Evolutionary conservation across 2,329 filamentous ascomycete species (phyloP).

Genomic region (Ophiosphaerella narmari): DNA sequence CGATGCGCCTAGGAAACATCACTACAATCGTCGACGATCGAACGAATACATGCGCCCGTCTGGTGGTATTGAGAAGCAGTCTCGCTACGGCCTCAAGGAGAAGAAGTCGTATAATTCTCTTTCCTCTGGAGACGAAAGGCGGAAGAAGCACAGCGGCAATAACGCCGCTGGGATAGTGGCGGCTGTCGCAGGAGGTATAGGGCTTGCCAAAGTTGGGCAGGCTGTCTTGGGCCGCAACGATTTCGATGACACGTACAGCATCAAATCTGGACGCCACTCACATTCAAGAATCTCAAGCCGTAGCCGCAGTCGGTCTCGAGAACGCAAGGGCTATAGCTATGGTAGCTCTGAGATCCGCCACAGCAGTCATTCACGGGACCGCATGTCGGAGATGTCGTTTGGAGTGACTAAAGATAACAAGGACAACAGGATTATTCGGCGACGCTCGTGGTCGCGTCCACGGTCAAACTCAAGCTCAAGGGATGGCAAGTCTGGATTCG

Average conservation of each 20-base stretch:
- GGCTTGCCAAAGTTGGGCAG: slow-evolving; percentile 57
- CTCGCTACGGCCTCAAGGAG: slow-evolving; percentile 53
- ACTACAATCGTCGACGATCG: slow-evolving; percentile 55
- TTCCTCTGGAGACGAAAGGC: slow-evolving; percentile 37
- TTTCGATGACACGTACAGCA: slow-evolving; percentile 65
- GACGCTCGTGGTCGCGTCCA: slow-evolving; percentile 42
- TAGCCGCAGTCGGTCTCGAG: slow-evolving; percentile 45
- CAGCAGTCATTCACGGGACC: slow-evolving; percentile 45
- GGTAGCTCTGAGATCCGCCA: slow-evolving; percentile 48
- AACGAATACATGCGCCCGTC: slow-evolving; percentile 48
- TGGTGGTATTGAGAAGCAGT: slow-evolving; percentile 64
- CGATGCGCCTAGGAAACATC: slow-evolving; percentile 65
- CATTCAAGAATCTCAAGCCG: slow-evolving; percentile 37
- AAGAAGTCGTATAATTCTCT: slow-evolving; percentile 38
- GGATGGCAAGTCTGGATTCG: slow-evolving; percentile 41
- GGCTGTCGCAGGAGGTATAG: slow-evolving; percentile 60
- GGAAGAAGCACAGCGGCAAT: slow-evolving; percentile 51
- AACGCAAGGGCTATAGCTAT: slow-evolving; percentile 52
- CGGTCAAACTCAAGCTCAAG: slow-evolving; percentile 48
- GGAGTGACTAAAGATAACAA: slow-evolving; percentile 42
- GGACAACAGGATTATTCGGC: slow-evolving; percentile 41
- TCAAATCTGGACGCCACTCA: slow-evolving; percentile 56
- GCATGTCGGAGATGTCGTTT: slow-evolving; percentile 40
- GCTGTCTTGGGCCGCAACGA: slow-evolving; percentile 58
- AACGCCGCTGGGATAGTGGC: slow-evolving; percentile 57